Evolutionary conservation across 495 filamentous ascomycete species (phyloP).

Genomic region (Bryoglossum gracile): DNA sequence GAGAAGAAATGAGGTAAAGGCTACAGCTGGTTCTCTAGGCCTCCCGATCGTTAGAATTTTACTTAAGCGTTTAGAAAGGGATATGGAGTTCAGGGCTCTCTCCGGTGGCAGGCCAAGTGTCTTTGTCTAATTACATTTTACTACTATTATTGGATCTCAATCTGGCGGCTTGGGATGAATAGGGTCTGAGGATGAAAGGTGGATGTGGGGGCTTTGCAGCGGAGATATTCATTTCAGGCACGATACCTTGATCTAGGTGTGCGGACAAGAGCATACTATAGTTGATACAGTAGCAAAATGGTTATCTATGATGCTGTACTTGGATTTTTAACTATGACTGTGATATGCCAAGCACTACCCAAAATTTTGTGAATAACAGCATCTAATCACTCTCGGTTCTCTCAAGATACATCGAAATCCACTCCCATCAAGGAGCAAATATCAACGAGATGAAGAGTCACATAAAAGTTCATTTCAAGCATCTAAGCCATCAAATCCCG

Average conservation of each 20-base stretch:
- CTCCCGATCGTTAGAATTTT: slow-evolving; percentile 2
- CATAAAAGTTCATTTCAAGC: too few species aligned
- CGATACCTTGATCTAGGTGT: neutral
- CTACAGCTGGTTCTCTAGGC: slow-evolving; percentile 1
- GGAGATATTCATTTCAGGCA: slow-evolving; percentile 16
- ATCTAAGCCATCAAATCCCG: too few species aligned
- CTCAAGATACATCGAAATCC: too few species aligned
- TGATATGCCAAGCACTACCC: too few species aligned
- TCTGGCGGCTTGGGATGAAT: neutral
- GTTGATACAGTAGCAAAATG: slow-evolving; percentile 12
- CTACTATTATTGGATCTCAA: neutral
- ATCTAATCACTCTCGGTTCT: too few species aligned
- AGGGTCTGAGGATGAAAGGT: neutral
- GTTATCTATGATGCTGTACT: slow-evolving; percentile 17
- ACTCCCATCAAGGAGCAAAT: too few species aligned
- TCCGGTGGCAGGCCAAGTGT: too few species aligned
- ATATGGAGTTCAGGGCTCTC: too few species aligned
- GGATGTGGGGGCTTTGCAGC: slow-evolving; percentile 7
- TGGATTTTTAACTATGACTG: too few species aligned
- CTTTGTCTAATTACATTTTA: neutral
- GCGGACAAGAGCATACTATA: slow-evolving; percentile 4
- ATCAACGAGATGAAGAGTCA: too few species aligned
- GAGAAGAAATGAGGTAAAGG: slow-evolving; percentile 10
- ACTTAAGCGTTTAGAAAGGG: neutral
- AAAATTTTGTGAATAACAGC: too few species aligned